These are phyloP conservation scores for Claviceps sp. DNA, from an alignment of 2,329 filamentous ascomycete genomes.

Conservation along the genomic window DNA sequence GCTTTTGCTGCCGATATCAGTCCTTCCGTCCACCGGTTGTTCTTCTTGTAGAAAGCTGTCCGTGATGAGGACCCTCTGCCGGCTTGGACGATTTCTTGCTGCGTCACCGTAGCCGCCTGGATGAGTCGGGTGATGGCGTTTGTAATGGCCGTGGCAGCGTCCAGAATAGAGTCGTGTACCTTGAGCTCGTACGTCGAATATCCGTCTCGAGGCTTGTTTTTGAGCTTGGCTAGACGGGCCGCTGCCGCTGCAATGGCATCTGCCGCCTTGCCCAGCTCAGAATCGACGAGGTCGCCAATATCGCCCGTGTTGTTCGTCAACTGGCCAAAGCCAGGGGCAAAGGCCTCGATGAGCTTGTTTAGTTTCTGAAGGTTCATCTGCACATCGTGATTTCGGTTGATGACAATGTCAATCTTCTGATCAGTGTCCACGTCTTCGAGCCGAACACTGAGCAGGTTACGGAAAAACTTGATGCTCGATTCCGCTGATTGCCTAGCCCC, in stretches of 20 bases:
- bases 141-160: constrained; percentile 85
- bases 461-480: constrained; percentile 89
- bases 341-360: constrained; percentile 83
- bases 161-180: constrained; percentile 89
- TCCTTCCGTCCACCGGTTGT: constrained; percentile 97
- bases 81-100: constrained; percentile 92
- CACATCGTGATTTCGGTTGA: constrained; percentile 94
- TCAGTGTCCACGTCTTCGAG: constrained; percentile 80
- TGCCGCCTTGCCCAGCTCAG: constrained; percentile 82
- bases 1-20: constrained; percentile 96
- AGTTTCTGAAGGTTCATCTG: constrained; percentile 87
- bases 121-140: constrained; percentile 89
- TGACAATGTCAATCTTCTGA: constrained; percentile 92
- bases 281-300: constrained; percentile 83
- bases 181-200: constrained; percentile 94
- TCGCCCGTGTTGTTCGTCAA: constrained; percentile 70
- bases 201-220: constrained; percentile 89
- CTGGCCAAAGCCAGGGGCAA: constrained; percentile 78
- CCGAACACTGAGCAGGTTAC: constrained; percentile 82
- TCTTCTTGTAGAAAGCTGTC: constrained; percentile 98
- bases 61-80: constrained; percentile 76
- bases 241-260: constrained; percentile 90
- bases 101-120: constrained; percentile 82
- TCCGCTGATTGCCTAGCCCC: constrained; percentile 74
- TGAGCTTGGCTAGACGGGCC: constrained; percentile 77